Percentiles rank a stretch among this genome's conserved stretches.
Conservation (phyloP, 352 stramenopile genomes). For the Phytophthora capsici region DNA sequence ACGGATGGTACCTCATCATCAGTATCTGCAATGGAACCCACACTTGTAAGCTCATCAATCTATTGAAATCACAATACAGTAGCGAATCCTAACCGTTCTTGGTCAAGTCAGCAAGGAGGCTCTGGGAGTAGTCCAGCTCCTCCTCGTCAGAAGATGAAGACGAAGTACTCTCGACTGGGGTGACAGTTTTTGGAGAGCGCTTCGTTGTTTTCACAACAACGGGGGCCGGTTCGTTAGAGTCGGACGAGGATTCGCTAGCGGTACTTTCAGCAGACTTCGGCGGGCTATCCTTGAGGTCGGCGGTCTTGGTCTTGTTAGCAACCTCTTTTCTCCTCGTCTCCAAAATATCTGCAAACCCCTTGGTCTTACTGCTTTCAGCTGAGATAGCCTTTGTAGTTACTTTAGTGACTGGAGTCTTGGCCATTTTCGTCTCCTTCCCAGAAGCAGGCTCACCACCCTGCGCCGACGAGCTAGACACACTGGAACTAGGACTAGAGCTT, state of each 20-base stretch:
- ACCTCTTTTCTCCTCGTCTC: conserved; percentile 16
- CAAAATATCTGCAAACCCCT: conserved; percentile 41
- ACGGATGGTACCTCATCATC: conserved; percentile 24
- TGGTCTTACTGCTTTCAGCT: conserved; percentile 36
- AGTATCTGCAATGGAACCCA: conserved; percentile 33
- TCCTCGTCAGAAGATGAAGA: conserved; percentile 65
- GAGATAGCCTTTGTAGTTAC: conserved; percentile 37
- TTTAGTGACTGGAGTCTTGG: conserved; percentile 34
- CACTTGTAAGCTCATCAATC: conserved; percentile 24
- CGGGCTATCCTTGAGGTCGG: conserved; percentile 23
- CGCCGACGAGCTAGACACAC: conserved; percentile 17
- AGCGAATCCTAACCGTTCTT: conserved; percentile 60
- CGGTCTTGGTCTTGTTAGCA: conserved; percentile 9
- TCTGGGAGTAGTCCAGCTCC: conserved; percentile 77
- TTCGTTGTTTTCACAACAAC: conserved; percentile 28
- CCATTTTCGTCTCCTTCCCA: conserved; percentile 28
- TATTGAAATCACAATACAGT: conserved; percentile 26
- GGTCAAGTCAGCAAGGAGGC: conserved; percentile 74
- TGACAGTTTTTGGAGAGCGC: conserved; percentile 18
- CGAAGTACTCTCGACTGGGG: conserved; percentile 35
- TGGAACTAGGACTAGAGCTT: conserved; percentile 22
- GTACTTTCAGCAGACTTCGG: conserved; percentile 37
- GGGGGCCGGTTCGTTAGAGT: conserved; percentile 18
- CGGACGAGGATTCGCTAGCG: conserved; percentile 39
- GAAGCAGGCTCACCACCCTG: conserved; percentile 21